Conservation (phyloP, 202 grass and related monocot genomes). For the Bolboschoenoplectus hybrid region DNA sequence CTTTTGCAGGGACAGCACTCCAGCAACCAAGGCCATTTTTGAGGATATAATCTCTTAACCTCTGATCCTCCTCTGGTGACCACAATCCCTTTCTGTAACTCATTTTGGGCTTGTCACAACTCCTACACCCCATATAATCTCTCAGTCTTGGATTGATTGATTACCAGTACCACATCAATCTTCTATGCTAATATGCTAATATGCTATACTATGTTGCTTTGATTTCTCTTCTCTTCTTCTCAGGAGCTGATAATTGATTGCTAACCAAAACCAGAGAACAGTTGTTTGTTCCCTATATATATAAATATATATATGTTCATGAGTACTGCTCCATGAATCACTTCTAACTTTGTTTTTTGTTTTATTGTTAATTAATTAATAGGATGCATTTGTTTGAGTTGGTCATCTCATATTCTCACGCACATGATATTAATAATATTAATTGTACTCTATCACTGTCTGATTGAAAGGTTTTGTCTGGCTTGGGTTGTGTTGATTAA, state of each 20-base stretch:
- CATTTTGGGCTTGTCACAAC: slow-evolving; percentile 81
- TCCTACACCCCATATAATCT: slow-evolving; percentile 60
- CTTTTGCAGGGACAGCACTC: slow-evolving; percentile 81
- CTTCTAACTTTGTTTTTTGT: neutral
- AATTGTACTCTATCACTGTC: neutral
- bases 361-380: neutral
- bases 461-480: slow-evolving; percentile 12
- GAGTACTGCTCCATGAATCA: neutral
- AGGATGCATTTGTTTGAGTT: slow-evolving; percentile 5
- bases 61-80: slow-evolving; percentile 88
- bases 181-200: no score
- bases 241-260: no score
- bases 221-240: no score
- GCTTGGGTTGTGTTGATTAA: neutral
- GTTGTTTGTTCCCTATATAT: neutral
- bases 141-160: no score
- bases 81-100: slow-evolving; percentile 75
- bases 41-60: slow-evolving; percentile 73
- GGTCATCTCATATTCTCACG: slow-evolving; percentile 3
- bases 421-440: slow-evolving; percentile 24
- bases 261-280: slow-evolving; percentile 6
- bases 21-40: slow-evolving; percentile 80
- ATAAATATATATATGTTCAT: neutral
- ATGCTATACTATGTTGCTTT: no score
- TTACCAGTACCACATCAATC: slow-evolving; percentile 24